Evolutionary conservation across 305 asterid species (phyloP), one percentile per base, ranked within the genome.

Genomic region (Solanum hybrid): DNA sequence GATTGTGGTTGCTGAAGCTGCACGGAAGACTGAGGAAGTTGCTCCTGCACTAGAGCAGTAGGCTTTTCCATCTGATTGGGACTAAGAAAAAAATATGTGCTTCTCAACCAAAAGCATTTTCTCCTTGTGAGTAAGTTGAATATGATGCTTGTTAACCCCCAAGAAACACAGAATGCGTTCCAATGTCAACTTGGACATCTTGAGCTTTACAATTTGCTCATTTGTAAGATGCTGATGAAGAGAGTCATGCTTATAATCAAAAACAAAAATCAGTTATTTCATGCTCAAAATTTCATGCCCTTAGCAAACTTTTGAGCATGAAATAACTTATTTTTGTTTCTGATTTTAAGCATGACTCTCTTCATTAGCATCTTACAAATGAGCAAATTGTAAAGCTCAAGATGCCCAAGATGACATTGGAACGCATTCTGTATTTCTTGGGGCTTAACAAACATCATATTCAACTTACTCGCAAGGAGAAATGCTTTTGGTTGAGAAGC

Each of bases 1-100:
- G 95, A 91, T 86, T 95, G 99, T 90, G 95, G 93, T 93, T 96
- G 96, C 90, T 93, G 96, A 87, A 94, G 85, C 90, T 94, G 97
- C 94, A 93, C 90, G 91, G 91, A 94, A 91, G 96, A 90, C 91
- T 95, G 97, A 34, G 92, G 72, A 61, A 61, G 72, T 61, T 61
- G 72, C 72, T 61, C 72, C 5, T 61, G 26, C 2, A 61, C 72
- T 1, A 2, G 26, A 20, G 72, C 20, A 61, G 11, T 61, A 7
- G 26, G 72, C 5, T 61, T 20, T 51, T 8, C 5, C 12, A 0
- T 20, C 12, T 61, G 1, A 61, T 61, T 20, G 72, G 26, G 2
- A 61, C 26, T 61, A 61, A 7, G 72, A 57, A 57, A 57, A 41
- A 7, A 20, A 61, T 61, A 20, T 61, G 72, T 61, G 72, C 72